These are phyloP conservation scores for Penicillium daleae DNA, from an alignment of 495 filamentous ascomycete species.

Conservation along the genomic window DNA sequence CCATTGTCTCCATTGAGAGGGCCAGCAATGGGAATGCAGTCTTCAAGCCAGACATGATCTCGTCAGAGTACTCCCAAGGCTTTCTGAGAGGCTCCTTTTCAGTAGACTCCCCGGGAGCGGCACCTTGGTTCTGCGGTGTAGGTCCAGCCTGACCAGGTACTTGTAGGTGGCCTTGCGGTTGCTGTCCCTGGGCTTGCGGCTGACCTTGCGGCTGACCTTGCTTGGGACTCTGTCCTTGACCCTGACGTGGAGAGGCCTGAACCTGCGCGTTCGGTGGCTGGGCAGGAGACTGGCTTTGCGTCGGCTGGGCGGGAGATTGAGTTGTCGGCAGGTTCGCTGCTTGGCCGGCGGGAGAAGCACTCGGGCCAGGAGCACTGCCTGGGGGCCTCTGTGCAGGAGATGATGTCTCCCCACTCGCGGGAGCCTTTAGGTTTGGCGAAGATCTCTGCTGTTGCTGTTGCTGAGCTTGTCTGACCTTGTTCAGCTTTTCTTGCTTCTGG, in stretches of 20 bases:
- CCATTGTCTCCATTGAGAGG: constrained; percentile 98
- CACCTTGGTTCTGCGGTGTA: constrained; percentile 35
- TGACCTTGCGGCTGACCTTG: constrained; percentile 37
- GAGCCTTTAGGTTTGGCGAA: constrained; percentile 56
- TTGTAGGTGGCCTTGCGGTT: constrained; percentile 41
- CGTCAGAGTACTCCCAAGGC: constrained; percentile 94
- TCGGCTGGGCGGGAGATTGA: constrained; percentile 35
- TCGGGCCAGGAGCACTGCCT: constrained; percentile 29
- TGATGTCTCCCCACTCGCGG: constrained; percentile 53
- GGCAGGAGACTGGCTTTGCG: constrained; percentile 35
- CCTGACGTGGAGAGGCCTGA: constrained; percentile 30
- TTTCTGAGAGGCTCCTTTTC: constrained; percentile 64
- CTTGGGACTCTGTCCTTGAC: constrained; percentile 30
- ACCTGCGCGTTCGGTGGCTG: constrained; percentile 28
- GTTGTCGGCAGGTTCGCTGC: constrained; percentile 38
- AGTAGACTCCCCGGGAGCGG: constrained; percentile 25
- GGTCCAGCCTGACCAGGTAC: constrained; percentile 45
- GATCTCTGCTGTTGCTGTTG: constrained; percentile 41
- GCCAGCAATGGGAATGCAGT: constrained; percentile 95
- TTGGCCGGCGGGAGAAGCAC: constrained; percentile 37
- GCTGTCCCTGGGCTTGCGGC: constrained; percentile 37
- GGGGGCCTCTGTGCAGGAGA: constrained; percentile 50
- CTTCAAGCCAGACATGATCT: constrained; percentile 91
- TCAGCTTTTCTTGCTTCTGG: constrained; percentile 69
- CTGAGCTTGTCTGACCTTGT: constrained; percentile 42